Conservation (phyloP, 2,329 filamentous ascomycete genomes). For the Aotearoamyces nothofagi region DNA sequence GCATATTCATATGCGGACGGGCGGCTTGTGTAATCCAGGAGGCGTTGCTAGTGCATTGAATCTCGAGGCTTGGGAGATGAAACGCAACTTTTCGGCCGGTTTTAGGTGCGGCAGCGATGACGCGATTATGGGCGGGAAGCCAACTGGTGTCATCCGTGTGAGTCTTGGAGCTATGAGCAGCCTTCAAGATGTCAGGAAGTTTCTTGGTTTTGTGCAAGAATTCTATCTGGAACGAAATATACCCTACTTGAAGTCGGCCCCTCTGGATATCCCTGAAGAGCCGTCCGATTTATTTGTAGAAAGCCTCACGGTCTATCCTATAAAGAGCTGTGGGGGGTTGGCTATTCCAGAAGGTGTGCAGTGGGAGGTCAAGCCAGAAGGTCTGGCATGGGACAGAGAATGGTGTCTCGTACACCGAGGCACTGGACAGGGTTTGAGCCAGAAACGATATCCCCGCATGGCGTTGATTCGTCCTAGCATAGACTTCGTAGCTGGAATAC, state of each 20-base stretch:
- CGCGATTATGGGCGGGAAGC: conserved; percentile 70
- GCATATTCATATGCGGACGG: conserved; percentile 72
- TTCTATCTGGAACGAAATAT: conserved; percentile 30
- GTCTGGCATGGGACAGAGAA: conserved; percentile 86
- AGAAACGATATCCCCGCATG: conserved; percentile 83
- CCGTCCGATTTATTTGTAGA: conserved; percentile 34
- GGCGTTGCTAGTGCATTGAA: conserved; percentile 61
- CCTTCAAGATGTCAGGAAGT: conserved; percentile 52
- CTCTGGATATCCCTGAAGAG: conserved; percentile 1
- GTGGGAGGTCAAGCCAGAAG: conserved; percentile 73
- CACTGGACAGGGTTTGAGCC: conserved; percentile 70
- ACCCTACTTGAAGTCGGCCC: neutral
- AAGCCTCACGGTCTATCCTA: conserved; percentile 64
- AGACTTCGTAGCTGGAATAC: conserved; percentile 50
- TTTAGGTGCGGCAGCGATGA: conserved; percentile 73
- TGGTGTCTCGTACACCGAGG: conserved; percentile 89
- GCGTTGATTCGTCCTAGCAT: conserved; percentile 62
- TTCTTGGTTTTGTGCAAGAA: conserved; percentile 57
- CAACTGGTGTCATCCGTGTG: conserved; percentile 72
- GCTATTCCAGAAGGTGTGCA: conserved; percentile 41
- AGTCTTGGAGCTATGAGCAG: conserved; percentile 90
- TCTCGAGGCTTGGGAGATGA: conserved; percentile 69
- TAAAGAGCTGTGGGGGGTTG: conserved; percentile 86
- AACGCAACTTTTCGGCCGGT: conserved; percentile 69
- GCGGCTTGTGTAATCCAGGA: conserved; percentile 83